Percentiles rank a stretch among this genome's conserved stretches.
Conservation (phyloP, 2,329 filamentous ascomycete genomes). For the Cryoendolithus antarcticus region DNA sequence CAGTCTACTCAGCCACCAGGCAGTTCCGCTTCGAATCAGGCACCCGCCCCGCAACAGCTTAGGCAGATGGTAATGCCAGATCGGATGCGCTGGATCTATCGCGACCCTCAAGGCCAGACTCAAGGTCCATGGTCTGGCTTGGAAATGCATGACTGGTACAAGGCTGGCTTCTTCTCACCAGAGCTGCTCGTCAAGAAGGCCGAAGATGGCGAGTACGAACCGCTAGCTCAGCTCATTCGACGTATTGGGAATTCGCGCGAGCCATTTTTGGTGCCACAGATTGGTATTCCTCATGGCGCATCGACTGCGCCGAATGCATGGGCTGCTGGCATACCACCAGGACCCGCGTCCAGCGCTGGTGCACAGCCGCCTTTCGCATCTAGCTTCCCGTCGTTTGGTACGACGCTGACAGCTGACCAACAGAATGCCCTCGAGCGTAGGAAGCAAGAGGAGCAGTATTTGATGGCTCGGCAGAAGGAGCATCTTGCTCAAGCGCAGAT, state of each 20-base stretch:
- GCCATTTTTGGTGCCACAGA: conserved; percentile 93
- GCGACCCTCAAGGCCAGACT: conserved; percentile 81
- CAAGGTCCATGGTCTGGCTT: conserved; percentile 93
- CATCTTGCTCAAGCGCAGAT: conserved; percentile 79
- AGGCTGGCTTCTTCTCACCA: conserved; percentile 91
- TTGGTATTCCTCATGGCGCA: conserved; percentile 77
- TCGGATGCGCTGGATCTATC: conserved; percentile 96
- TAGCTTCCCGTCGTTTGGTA: conserved; percentile 91
- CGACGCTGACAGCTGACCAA: conserved; percentile 91
- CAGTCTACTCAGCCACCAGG: conserved; percentile 21
- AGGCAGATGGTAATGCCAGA: conserved; percentile 98
- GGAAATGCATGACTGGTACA: conserved; percentile 99
- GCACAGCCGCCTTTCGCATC: conserved; percentile 74
- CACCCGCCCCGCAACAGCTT: conserved; percentile 51
- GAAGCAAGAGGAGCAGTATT: conserved; percentile 95
- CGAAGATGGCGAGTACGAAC: conserved; percentile 89
- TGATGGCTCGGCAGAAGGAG: conserved; percentile 93
- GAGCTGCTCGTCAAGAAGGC: conserved; percentile 90
- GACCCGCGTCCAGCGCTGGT: conserved; percentile 22
- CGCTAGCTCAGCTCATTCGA: conserved; percentile 82
- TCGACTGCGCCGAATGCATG: conserved; percentile 28
- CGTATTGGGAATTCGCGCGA: conserved; percentile 95
- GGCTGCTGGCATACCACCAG: conserved; percentile 21
- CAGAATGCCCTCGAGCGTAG: conserved; percentile 92
- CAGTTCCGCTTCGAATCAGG: conserved; percentile 49